These are phyloP conservation scores for Mucor plumbeus DNA, from an alignment of 371 early-diverging fungal genomes.

Conservation along the genomic window DNA sequence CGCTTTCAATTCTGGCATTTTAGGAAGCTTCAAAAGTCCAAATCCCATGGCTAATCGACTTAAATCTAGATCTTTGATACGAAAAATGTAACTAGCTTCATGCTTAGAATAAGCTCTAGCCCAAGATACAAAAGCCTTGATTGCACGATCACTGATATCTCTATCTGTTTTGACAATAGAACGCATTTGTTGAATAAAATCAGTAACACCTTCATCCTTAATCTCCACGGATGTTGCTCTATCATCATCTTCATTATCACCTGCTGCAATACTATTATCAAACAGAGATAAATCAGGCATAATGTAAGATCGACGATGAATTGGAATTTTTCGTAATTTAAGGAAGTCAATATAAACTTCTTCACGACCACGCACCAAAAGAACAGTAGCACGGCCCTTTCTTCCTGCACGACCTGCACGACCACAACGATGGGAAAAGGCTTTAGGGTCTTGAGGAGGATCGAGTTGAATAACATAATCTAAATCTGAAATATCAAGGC, in stretches of 20 bases:
- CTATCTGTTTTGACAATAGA: conserved; percentile 69
- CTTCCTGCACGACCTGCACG: conserved; percentile 95
- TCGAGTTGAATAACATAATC: conserved; percentile 97
- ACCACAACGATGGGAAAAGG: conserved; percentile 98
- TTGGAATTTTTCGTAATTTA: conserved; percentile 86
- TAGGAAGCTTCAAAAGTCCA: conserved; percentile 83
- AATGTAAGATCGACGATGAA: conserved; percentile 58
- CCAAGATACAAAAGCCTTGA: conserved; percentile 91
- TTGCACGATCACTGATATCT: conserved; percentile 74
- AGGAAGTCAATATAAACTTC: conserved; percentile 90
- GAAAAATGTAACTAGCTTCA: conserved; percentile 91
- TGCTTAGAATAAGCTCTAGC: conserved; percentile 91
- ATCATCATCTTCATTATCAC: conserved; percentile 38
- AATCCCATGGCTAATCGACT: conserved; percentile 75
- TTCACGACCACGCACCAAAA: conserved; percentile 81
- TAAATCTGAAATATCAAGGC: conserved; percentile 97
- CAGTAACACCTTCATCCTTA: conserved; percentile 51
- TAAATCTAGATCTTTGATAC: conserved; percentile 83
- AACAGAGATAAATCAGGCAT: conserved; percentile 25
- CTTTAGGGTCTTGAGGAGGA: conserved; percentile 95
- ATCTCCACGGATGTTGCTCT: conserved; percentile 42
- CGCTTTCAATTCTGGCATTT: conserved; percentile 89
- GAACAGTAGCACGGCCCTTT: conserved; percentile 86
- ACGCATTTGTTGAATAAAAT: conserved; percentile 57
- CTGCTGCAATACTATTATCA: conserved; percentile 25